Base-by-base conservation (phyloP, 768 basidiomycete genomes). In the Piloderma croceum region DNA sequence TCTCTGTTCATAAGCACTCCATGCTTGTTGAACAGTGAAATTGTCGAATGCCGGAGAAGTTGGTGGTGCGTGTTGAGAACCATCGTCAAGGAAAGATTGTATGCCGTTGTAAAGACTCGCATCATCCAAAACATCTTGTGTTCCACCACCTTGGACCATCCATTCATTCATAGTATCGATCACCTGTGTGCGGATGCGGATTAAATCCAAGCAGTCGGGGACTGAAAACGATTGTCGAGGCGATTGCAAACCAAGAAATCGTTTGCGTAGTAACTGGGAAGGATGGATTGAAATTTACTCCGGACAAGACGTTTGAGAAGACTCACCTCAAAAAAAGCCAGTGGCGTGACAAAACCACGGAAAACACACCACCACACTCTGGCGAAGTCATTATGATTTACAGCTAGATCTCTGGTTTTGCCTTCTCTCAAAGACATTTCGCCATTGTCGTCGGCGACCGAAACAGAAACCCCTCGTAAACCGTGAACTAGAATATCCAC, bases 371-470 rank as follows among this genome's bases (percentile, higher is more conserved):
- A 91, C 86, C 88, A 91, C 3, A 87, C 74, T 32, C 68, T 69
- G 2, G 79, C 70, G 61, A 86, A 90, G 53, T 90, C 88, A 2
- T 54, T 64, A 33, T 78, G 73, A 62, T 90, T 88, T 11, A 90
- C 73, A 19, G 78, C 66, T 31, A 90, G 63, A 35, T 85, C 79
- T 24, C 85, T 68, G 0, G 83, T 83, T 64, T 77, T 83, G 2
- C 80, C 79, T 47, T 86, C 83, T 17, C 78, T 66, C 31, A 90
- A 59, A 1, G 85, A 79, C 66, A 84, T 87, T 58, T 90, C 86
- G 0, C 89, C 89, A 49, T 88, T 90, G 53, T 90, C 88, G 48
- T 91, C 88, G 1, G 89, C 78, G 4, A 88, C 83, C 0, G 83
- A 81, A 1, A 89, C 85, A 0, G 83, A 81, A 4, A 90, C 77